These are phyloP conservation scores for Aspergillus udagawae DNA, from an alignment of 2,329 filamentous ascomycete species.

Conservation along the genomic window DNA sequence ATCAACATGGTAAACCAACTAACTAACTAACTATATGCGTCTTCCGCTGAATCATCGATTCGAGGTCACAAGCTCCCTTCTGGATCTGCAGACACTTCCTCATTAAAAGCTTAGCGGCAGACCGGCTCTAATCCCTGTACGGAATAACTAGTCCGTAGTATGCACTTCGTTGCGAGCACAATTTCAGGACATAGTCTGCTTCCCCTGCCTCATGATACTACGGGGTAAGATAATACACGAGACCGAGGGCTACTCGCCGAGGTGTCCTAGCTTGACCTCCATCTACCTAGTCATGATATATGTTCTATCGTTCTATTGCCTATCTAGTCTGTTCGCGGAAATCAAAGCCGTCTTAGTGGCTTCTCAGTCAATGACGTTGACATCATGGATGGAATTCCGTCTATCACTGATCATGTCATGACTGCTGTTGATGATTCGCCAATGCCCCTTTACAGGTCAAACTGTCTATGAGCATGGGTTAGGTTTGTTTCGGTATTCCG, in stretches of 20 bases:
- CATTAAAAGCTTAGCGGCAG: constrained; percentile 11
- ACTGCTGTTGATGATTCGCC: not conserved
- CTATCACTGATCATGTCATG: not conserved
- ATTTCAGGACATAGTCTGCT: not conserved
- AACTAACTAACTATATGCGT: not conserved
- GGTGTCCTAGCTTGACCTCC: not conserved
- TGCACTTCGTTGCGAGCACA: not conserved
- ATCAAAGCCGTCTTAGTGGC: not conserved
- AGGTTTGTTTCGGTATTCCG: too few relatives aligned
- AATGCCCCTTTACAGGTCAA: not conserved
- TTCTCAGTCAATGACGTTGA: not conserved
- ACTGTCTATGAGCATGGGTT: too few relatives aligned
- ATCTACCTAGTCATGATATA: not conserved
- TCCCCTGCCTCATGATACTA: too few relatives aligned
- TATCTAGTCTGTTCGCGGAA: not conserved
- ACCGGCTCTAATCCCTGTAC: not conserved
- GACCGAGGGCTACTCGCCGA: too few relatives aligned
- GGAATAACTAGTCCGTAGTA: not conserved
- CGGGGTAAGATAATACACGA: too few relatives aligned
- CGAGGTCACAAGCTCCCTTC: constrained; percentile 1
- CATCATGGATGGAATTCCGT: not conserved
- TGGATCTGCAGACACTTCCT: constrained; percentile 8
- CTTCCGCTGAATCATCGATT: not conserved
- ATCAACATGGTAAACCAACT: not conserved
- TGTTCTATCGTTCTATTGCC: not conserved